Conservation (phyloP, 169 alveolate genomes). For the Eimeria brunetti region DNA sequence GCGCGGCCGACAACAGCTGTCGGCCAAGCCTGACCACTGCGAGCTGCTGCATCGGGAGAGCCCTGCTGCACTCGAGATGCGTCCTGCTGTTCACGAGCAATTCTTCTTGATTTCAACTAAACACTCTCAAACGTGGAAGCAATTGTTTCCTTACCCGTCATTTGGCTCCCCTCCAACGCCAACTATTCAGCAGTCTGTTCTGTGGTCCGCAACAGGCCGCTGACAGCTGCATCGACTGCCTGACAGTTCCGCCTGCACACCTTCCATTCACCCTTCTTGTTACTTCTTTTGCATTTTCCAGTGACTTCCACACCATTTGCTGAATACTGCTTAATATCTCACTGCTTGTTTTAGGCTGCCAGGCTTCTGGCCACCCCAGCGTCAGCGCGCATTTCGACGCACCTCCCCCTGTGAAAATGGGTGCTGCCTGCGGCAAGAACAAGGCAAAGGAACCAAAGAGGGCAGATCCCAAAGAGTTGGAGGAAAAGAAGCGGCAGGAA, state of each 20-base stretch:
- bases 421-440: slow-evolving; percentile 83
- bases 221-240: slow-evolving; percentile 59
- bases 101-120: background rate
- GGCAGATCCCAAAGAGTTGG: slow-evolving; percentile 84
- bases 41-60: slow-evolving; percentile 48
- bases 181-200: background rate
- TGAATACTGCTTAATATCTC: background rate
- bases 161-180: slow-evolving; percentile 10
- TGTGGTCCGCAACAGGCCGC: slow-evolving; percentile 30
- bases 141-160: slow-evolving; percentile 1
- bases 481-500: slow-evolving; percentile 78
- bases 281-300: background rate
- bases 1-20: slow-evolving; percentile 68
- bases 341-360: background rate
- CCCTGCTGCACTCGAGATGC: background rate
- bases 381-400: background rate
- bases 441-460: slow-evolving; percentile 87
- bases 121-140: background rate
- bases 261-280: background rate
- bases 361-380: background rate
- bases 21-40: slow-evolving; percentile 57
- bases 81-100: background rate
- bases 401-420: slow-evolving; percentile 51
- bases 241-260: background rate
- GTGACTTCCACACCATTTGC: background rate